Base-by-base conservation (phyloP, 768 basidiomycete species). In the Sporobolomyces pararoseus region DNA sequence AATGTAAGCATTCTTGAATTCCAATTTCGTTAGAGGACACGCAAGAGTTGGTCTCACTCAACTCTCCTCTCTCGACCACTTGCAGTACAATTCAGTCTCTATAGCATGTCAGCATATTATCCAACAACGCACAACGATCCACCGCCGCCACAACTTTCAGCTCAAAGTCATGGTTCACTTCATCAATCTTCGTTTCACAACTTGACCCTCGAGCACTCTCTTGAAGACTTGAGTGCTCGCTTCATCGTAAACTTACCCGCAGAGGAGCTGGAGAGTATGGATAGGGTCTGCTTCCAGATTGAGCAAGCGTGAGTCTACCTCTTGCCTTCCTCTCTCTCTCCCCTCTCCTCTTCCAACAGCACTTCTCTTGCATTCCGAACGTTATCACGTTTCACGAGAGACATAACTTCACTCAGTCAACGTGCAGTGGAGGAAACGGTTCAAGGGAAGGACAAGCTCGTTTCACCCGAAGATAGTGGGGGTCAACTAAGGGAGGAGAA, bases 281-380 rank as follows among this genome's bases (percentile, higher is more conserved):
- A 96, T 78, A 86, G 96, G 68, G 87, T 98, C 76, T 97, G 91
- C 81, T 99, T 98, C 81, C 95, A 98, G 81, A 91, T 98, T 70
- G 96, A 99, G 80, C 94, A 98, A 84, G 96, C 95, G 91, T 98
- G 79, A 77, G 92, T 84, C n/a, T n/a, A n/a, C n/a, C n/a, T 42
- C 4, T 34, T 9, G 12, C 39, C 23, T 12, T 23, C 46, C 46
- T 47, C 46, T 47, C 46, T 13, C 21, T n/a, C 29, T 34, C n/a
- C 52, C 34, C 27, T 73, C 12, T 25, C 25, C 27, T 29, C 23
- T 25, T 34, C 12, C 19, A 42, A 42, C 39, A 17, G 39, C 39
- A 9, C 39, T 42, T 42, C 10, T 10, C 17, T 9, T 17, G 39
- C 9, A 17, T 9, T 42, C 9, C 39, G 39, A 9, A 42, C 39